Conservation (phyloP, 768 basidiomycete species). For the Mycena belliarum region DNA sequence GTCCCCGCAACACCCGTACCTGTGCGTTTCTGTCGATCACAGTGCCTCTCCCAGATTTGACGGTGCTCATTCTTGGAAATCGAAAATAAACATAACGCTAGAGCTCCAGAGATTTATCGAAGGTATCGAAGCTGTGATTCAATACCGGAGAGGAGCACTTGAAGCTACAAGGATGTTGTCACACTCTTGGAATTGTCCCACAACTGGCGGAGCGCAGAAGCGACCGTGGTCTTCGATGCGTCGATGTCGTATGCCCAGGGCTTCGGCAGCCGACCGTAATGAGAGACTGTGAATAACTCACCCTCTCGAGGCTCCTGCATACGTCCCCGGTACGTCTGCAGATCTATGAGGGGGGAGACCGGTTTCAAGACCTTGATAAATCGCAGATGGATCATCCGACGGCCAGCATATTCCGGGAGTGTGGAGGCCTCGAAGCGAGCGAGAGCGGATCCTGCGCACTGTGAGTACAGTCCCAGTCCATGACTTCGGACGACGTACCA, state of each 20-base stretch:
- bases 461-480: not conserved
- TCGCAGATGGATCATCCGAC: not conserved
- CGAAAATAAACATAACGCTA: no score
- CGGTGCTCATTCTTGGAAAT: no score
- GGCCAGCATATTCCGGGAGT: not conserved
- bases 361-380: not conserved
- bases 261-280: not conserved
- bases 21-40: no score
- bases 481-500: not conserved
- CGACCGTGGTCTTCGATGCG: not conserved
- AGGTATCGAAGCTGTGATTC: no score
- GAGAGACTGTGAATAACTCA: not conserved
- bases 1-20: no score
- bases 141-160: no score
- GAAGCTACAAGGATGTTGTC: no score
- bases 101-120: no score
- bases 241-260: not conserved
- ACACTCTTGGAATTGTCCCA: not conserved
- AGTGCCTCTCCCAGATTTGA: no score
- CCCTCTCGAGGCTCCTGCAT: not conserved
- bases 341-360: not conserved
- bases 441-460: not conserved
- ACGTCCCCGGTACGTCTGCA: not conserved
- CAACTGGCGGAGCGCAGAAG: not conserved
- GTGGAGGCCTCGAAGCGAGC: not conserved